Percentiles rank a stretch among this genome's conserved stretches.
These are phyloP conservation scores for Diplodia scrobiculata DNA, from an alignment of 2,329 filamentous ascomycete species.

Conservation along the genomic window DNA sequence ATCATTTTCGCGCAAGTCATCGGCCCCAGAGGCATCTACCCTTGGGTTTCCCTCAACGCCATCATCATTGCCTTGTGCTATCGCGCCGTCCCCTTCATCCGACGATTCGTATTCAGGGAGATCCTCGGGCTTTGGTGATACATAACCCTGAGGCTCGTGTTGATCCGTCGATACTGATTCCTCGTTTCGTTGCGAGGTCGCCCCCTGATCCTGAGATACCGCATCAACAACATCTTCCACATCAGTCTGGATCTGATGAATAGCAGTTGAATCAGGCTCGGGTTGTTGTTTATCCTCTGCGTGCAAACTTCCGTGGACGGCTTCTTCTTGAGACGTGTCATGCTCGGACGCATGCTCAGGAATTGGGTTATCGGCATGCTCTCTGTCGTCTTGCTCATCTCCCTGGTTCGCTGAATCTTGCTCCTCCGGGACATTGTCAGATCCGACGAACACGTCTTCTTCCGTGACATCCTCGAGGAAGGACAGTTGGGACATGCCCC, in stretches of 20 bases:
- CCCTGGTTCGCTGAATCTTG: not conserved
- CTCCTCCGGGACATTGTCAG: slow-evolving; percentile 26
- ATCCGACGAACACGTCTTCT: slow-evolving; percentile 8
- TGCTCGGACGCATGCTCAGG: not conserved
- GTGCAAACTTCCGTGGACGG: not conserved
- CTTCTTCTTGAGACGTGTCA: not conserved
- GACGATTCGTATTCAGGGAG: slow-evolving; percentile 12
- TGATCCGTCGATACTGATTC: not conserved
- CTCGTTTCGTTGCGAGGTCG: not conserved
- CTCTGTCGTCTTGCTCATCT: not conserved
- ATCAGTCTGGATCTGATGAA: not conserved
- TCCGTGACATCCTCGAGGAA: slow-evolving; percentile 38
- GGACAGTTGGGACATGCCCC: slow-evolving; percentile 57
- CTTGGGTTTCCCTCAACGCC: not conserved
- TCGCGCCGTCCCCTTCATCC: not conserved
- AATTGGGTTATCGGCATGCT: not conserved
- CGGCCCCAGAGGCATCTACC: not conserved
- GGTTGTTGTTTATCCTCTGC: not conserved
- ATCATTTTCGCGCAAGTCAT: slow-evolving; percentile 42
- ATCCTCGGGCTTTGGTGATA: slow-evolving; percentile 6
- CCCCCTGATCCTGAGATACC: not conserved
- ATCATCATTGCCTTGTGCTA: not conserved
- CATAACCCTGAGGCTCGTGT: not conserved
- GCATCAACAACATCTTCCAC: not conserved
- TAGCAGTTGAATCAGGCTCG: not conserved